Evolutionary conservation across 257 asterid genomes (phyloP).

Genomic region (Solanum chmielewskii): DNA sequence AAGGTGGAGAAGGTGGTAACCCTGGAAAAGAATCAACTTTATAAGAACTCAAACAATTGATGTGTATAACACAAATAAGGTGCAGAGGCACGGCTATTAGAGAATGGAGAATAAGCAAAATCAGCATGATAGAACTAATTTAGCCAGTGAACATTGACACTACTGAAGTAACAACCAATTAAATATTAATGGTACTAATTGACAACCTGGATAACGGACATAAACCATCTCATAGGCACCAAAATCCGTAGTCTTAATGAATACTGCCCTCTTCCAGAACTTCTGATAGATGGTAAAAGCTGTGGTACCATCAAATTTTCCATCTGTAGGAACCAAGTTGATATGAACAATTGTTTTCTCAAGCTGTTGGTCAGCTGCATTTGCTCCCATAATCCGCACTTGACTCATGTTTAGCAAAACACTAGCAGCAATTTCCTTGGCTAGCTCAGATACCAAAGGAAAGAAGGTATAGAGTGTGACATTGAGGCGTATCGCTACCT

Average conservation of each 20-base stretch:
- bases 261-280: constrained; percentile 63
- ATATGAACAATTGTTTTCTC: constrained; percentile 62
- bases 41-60: not conserved
- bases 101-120: not conserved
- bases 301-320: constrained; percentile 30
- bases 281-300: constrained; percentile 51
- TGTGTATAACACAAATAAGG: not conserved
- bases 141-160: not conserved
- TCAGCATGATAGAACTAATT: not conserved
- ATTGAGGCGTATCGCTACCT: constrained; percentile 48
- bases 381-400: constrained; percentile 87
- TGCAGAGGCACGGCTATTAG: not conserved
- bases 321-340: constrained; percentile 55
- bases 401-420: constrained; percentile 45
- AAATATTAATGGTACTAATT: not conserved
- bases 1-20: constrained; percentile 85
- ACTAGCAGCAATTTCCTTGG: constrained; percentile 43
- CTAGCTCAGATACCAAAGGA: constrained; percentile 58
- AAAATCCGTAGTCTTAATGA: constrained; percentile 36
- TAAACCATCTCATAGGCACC: constrained; percentile 66
- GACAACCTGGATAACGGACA: constrained; percentile 75
- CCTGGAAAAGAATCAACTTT: constrained; percentile 31
- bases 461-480: constrained; percentile 49
- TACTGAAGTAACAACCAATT: not conserved
- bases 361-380: constrained; percentile 55